These are phyloP conservation scores for Kodamaea sp. DNA, from an alignment of 1,139 yeast species.

Conservation along the genomic window DNA sequence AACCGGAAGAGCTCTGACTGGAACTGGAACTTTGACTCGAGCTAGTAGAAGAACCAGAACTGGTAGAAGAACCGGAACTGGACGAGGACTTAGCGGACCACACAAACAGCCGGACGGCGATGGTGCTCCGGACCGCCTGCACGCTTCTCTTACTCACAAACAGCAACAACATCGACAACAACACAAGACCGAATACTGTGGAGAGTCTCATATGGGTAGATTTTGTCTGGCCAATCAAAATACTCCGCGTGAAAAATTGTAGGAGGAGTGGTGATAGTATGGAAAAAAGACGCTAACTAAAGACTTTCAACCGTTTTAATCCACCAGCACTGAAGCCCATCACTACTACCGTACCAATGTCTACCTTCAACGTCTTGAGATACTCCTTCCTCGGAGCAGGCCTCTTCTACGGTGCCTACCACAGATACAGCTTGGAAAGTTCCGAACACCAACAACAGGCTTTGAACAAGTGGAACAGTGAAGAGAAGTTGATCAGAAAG, in stretches of 20 bases:
- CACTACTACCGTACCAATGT: too few species aligned
- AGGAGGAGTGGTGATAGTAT: slow-evolving; percentile 1
- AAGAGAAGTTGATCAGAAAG: slow-evolving; percentile 76
- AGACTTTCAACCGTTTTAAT: too few species aligned
- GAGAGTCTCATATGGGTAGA: slow-evolving; percentile 5
- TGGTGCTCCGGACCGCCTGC: slow-evolving; percentile 10
- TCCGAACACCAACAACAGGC: slow-evolving; percentile 61
- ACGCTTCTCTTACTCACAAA: slow-evolving; percentile 23
- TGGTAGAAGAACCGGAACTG: slow-evolving; percentile 8
- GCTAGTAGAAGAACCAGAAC: slow-evolving; percentile 3
- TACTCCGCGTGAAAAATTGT: slow-evolving; percentile 9
- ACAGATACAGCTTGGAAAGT: slow-evolving; percentile 68
- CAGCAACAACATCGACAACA: slow-evolving; percentile 34
- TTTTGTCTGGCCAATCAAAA: slow-evolving; percentile 12
- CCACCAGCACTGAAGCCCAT: too few species aligned
- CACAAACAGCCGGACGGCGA: slow-evolving; percentile 1
- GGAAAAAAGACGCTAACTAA: too few species aligned
- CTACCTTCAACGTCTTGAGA: slow-evolving; percentile 73
- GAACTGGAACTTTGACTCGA: slow-evolving; percentile 2
- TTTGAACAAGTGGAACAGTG: slow-evolving; percentile 59
- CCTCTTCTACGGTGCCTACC: slow-evolving; percentile 84
- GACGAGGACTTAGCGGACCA: too few species aligned
- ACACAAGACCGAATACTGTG: slow-evolving; percentile 17
- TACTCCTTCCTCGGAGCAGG: slow-evolving; percentile 93
- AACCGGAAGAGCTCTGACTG: slow-evolving; percentile 2